Base-by-base conservation (phyloP, 257 asterid genomes). In the Solanum phureja region DNA sequence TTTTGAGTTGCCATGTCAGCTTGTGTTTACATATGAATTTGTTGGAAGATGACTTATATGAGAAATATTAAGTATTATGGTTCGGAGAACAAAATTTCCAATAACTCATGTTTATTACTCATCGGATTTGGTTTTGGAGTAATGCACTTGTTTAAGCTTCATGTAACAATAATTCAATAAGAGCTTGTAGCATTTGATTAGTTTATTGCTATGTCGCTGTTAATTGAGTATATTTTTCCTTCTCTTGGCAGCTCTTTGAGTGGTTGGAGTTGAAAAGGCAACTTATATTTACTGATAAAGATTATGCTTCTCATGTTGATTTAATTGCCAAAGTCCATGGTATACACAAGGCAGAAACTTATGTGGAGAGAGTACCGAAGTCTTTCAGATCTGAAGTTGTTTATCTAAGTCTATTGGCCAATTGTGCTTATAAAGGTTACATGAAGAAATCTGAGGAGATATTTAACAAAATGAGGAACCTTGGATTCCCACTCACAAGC, bases 251-350 rank as follows among this genome's bases (percentile, higher is more conserved):
- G 81, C n/a, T 96, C 29, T 94, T 94, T 7, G 93, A 93, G 87
- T 94, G 98, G 96, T 56, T 92, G 91, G 94, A 94, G 89, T 88
- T 90, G 42, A 46, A 89, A 46, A 89, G 88, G 71, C 90, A 79
- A 3, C 18, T 46, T 46, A 0, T 46, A 46, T 91, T 93, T 84
- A 34, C 19, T 34, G 94, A 92, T 89, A 77, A 89, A 68, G 89
- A 87, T 68, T 94, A 92, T 87, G 94, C 93, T 85, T 88, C 94
- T 74, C 98, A 91, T 86, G 85, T 92, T 81, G 95, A 93, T 92
- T 90, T 96, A 90, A 92, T 95, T 87, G 94, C 95, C 85, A 94
- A 95, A 94, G 92, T 93, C 16, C 92, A 83, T 62, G 95, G 96
- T 72, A 34, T 89, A 81, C 74, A 75, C 6, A 90, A 72, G 86